phyloP scores from a whole-genome alignment of 768 basidiomycete species.

The Xerocomus spinulosus region DNA sequence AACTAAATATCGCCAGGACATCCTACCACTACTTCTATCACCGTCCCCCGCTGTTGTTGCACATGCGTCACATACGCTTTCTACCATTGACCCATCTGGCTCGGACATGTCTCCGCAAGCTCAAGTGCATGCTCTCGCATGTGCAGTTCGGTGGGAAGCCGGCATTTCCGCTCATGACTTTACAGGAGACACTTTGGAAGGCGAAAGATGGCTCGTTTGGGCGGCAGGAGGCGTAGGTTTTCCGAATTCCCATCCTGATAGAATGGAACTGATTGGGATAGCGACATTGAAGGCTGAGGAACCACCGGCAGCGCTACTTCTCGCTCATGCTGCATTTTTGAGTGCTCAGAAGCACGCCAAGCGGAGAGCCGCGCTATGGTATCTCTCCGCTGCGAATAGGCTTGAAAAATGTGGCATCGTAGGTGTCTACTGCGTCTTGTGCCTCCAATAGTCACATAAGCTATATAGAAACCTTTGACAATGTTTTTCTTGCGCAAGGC shows the following conservation, averaged over 20 bases:
- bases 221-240: slow-evolving; percentile 73
- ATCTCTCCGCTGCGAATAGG: slow-evolving; percentile 66
- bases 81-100: slow-evolving; percentile 39
- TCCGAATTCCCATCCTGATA: not conserved
- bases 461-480: slow-evolving; percentile 71
- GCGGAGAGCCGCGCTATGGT: slow-evolving; percentile 75
- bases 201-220: slow-evolving; percentile 83
- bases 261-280: slow-evolving; percentile 26
- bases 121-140: slow-evolving; percentile 64
- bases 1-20: slow-evolving; percentile 52
- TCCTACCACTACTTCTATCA: slow-evolving; percentile 67
- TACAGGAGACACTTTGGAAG: slow-evolving; percentile 52
- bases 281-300: slow-evolving; percentile 65
- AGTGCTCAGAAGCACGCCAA: slow-evolving; percentile 52
- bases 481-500: slow-evolving; percentile 76
- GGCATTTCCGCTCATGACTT: slow-evolving; percentile 60
- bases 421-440: slow-evolving; percentile 29
- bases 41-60: slow-evolving; percentile 58
- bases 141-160: slow-evolving; percentile 74
- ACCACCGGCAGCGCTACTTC: slow-evolving; percentile 69
- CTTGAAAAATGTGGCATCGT: slow-evolving; percentile 85
- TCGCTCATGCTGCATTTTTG: slow-evolving; percentile 75
- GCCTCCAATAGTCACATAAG: not conserved
- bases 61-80: slow-evolving; percentile 60
- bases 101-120: slow-evolving; percentile 54